phyloP scores from a whole-genome alignment of 2,329 filamentous ascomycete species.

The Fonsecaea erecta region DNA sequence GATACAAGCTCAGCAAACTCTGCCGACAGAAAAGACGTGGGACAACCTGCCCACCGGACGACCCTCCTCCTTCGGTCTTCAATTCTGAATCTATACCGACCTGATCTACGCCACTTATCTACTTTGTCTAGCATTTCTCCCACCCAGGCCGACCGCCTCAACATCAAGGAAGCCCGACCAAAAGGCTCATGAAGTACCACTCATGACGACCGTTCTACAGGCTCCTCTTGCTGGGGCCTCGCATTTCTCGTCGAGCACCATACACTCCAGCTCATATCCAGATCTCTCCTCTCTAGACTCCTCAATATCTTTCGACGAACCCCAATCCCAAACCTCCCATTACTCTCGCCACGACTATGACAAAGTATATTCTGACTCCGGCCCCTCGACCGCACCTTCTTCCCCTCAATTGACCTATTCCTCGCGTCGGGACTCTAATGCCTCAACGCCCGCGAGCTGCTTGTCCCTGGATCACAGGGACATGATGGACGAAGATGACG shows the following conservation, averaged over 20 bases:
- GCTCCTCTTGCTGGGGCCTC: constrained; percentile 42
- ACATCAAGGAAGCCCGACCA: background rate
- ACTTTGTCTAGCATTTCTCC: background rate
- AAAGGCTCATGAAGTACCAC: constrained; percentile 27
- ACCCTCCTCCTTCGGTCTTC: background rate
- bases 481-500: constrained; percentile 39
- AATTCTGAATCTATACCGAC: background rate
- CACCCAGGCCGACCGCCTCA: background rate
- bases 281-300: constrained; percentile 29
- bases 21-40: background rate
- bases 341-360: constrained; percentile 32
- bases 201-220: constrained; percentile 46
- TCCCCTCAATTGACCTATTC: constrained; percentile 45
- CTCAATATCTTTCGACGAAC: constrained; percentile 26
- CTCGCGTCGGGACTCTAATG: constrained; percentile 42
- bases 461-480: constrained; percentile 44
- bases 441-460: constrained; percentile 46
- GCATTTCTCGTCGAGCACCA: constrained; percentile 42
- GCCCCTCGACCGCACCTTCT: constrained; percentile 45
- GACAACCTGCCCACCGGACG: background rate
- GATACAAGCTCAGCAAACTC: background rate
- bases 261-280: constrained; percentile 38
- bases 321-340: constrained; percentile 17
- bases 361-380: constrained; percentile 39
- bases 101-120: constrained; percentile 1